Base-by-base conservation (phyloP, 2,329 filamentous ascomycete genomes). In the Exophiala sp. region DNA sequence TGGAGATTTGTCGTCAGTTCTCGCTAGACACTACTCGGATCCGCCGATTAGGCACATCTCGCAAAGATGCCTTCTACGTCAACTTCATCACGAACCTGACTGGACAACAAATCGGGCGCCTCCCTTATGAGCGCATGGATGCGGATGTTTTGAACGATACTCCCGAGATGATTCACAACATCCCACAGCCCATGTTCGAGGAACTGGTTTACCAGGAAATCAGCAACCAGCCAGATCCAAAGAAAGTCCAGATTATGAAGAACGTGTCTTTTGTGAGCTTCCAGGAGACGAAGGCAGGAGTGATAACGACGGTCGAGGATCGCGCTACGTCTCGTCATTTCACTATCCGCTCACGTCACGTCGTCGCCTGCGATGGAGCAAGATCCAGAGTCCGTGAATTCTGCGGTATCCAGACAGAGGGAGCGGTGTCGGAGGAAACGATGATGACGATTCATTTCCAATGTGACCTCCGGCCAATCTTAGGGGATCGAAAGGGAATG, bases 371-470 rank as follows among this genome's bases (percentile, higher is more conserved):
- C 34, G 57, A 59, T 38, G 57, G 54, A 12, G 50, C 54, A 18
- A 53, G 47, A 21, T 54, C 50, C 24, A 59, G 52, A 50, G 57
- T 59, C 9, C 53, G 57, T 39, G 33, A 12, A 8, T 29, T 20
- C 12, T 35, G 57, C 1, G 65, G 64, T 0, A 68, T 74, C 9
- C 65, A 69, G 21, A 68, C 65, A 38, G 72, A 75, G n/a, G 73
- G 72, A 35, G 73, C 75, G 54, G 71, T 73, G 44, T 69, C 6
- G 72, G 71, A 72, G 35, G 72, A 74, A 50, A 74, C 71, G 0
- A 75, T 75, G 73, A 75, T 76, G 73, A 75, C 73, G 0, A 75
- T 76, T 11, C 72, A 76, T 39, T 70, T 76, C 57, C 73, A 73
- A 38, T 71, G 72, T 0, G 64, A 76, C 41, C 62, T 75, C 2